Conservation (phyloP, 2,329 filamentous ascomycete genomes). For the Stagonosporopsis vannaccii region DNA sequence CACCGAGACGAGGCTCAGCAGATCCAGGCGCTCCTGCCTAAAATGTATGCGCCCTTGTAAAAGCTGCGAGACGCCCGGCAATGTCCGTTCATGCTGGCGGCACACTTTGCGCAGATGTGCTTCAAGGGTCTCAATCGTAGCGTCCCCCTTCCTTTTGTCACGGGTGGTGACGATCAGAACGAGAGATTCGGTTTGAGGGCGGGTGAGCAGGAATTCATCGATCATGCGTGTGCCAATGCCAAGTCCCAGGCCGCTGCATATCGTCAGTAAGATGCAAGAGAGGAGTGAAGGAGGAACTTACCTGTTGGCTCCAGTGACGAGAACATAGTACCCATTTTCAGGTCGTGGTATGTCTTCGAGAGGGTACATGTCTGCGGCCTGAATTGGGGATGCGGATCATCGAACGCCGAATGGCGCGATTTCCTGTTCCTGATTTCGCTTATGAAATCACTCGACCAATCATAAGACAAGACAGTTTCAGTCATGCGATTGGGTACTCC, state of each 20-base stretch:
- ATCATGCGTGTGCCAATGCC: constrained; percentile 84
- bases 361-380: constrained; percentile 25
- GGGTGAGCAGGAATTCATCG: constrained; percentile 82
- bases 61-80: constrained; percentile 51
- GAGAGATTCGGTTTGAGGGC: constrained; percentile 71
- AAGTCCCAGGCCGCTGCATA: constrained; percentile 80
- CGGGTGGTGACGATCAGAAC: constrained; percentile 86
- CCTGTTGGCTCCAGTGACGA: constrained; percentile 90
- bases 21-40: constrained; percentile 65
- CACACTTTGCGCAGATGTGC: constrained; percentile 64
- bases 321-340: constrained; percentile 59
- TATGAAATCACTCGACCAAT: constrained; percentile 19
- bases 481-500: neutral
- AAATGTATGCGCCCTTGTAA: constrained; percentile 58
- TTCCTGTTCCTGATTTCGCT: constrained; percentile 25
- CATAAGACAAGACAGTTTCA: neutral
- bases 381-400: constrained; percentile 10
- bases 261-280: constrained; percentile 36
- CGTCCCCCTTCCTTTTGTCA: constrained; percentile 73
- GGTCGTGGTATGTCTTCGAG: constrained; percentile 33
- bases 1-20: constrained; percentile 63
- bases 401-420: constrained; percentile 2
- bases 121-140: constrained; percentile 72
- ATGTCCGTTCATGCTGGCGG: constrained; percentile 43
- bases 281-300: constrained; percentile 40